phyloP scores from a whole-genome alignment of 2,329 filamentous ascomycete genomes.

The Penicillium freii region DNA sequence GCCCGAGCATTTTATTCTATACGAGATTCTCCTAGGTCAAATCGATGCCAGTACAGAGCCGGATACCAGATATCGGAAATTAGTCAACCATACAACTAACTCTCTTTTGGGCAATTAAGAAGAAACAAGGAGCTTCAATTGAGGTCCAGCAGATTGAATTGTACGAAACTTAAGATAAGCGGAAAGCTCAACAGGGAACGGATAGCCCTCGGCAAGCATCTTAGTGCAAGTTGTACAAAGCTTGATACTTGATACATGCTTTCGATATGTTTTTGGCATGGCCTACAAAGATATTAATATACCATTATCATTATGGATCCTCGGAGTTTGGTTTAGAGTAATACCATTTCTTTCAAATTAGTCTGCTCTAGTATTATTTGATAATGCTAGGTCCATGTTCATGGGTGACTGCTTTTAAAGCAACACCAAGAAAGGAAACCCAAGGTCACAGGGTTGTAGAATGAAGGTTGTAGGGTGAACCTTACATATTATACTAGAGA shows the following conservation, averaged over 20 bases:
- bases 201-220: no score
- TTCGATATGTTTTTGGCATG: not conserved
- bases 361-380: not conserved
- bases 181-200: not conserved
- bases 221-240: not conserved
- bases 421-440: not conserved
- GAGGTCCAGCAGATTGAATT: not conserved
- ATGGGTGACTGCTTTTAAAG: not conserved
- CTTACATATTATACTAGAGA: no score
- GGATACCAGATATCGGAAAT: not conserved
- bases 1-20: no score
- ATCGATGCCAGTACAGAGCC: not conserved
- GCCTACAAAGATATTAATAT: not conserved
- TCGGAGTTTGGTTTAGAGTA: not conserved
- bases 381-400: not conserved
- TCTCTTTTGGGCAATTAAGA: not conserved
- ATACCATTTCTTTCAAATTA: not conserved
- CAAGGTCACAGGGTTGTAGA: not conserved
- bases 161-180: not conserved
- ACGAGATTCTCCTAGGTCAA: no score
- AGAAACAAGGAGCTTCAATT: not conserved
- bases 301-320: no score
- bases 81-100: no score
- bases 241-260: no score
- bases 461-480: not conserved